phyloP scores from a whole-genome alignment of 2,329 filamentous ascomycete genomes.

The Monosporascus sp. region DNA sequence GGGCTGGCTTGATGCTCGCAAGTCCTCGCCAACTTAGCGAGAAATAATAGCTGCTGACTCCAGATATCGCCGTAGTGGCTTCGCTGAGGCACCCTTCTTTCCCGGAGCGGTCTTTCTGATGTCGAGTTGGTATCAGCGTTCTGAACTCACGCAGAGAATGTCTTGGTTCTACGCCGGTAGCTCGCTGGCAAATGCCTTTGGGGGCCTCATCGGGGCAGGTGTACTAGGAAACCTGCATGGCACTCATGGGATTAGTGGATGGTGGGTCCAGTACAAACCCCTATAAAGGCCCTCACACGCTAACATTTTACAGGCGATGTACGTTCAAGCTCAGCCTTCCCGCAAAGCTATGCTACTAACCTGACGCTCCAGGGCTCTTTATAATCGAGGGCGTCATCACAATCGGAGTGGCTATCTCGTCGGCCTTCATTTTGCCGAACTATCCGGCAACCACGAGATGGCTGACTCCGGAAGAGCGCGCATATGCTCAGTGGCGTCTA shows the following conservation, averaged over 20 bases:
- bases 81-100: constrained; percentile 45
- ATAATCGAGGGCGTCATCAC: constrained; percentile 37
- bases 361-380: constrained; percentile 22
- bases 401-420: constrained; percentile 28
- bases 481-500: constrained; percentile 47
- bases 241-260: constrained; percentile 32
- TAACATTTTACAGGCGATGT: constrained; percentile 20
- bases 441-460: constrained; percentile 48
- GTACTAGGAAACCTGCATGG: constrained; percentile 38
- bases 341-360: not conserved
- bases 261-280: constrained; percentile 14
- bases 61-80: not conserved
- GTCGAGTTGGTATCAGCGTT: constrained; percentile 39
- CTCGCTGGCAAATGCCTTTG: constrained; percentile 45
- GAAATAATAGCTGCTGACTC: too few species aligned
- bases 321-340: too few species aligned
- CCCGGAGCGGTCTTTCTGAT: constrained; percentile 42
- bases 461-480: constrained; percentile 45
- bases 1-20: not conserved
- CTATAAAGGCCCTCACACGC: not conserved
- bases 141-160: constrained; percentile 39
- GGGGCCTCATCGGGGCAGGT: constrained; percentile 43
- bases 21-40: too few species aligned
- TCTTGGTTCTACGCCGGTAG: constrained; percentile 42
- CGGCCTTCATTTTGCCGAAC: constrained; percentile 40